Evolutionary conservation across 129 eudicot genomes (phyloP).

Genomic region (Scalesia atractyloides): DNA sequence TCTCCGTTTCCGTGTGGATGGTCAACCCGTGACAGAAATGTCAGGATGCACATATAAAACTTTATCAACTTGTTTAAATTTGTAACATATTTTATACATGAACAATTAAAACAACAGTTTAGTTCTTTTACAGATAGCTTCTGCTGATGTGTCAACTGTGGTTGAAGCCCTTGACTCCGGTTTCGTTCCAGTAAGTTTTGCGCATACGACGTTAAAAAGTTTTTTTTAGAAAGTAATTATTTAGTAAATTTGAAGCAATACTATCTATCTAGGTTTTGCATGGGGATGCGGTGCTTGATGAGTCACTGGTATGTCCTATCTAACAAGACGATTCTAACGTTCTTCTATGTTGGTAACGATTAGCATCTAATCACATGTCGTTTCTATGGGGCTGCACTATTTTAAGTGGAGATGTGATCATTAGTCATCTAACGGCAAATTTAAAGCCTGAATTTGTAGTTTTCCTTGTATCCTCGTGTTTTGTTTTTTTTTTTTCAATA

Average conservation of each 20-base stretch:
- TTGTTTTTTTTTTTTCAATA: conserved; percentile 7
- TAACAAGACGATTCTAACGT: conserved; percentile 1
- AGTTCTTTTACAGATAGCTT: conserved; percentile 58
- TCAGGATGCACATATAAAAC: conserved; percentile 38
- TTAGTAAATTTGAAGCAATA: conserved; percentile 10
- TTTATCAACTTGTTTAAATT: conserved; percentile 4
- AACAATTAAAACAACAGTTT: not conserved
- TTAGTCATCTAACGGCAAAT: conserved; percentile 77
- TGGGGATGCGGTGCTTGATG: conserved; percentile 99
- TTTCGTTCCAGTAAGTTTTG: conserved; percentile 79
- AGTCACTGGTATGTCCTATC: conserved; percentile 55
- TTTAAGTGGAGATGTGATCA: conserved; percentile 95
- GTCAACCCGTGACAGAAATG: conserved; percentile 86
- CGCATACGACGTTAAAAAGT: conserved; percentile 7
- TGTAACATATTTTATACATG: not conserved
- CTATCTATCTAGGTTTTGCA: conserved; percentile 69
- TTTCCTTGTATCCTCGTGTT: conserved; percentile 85
- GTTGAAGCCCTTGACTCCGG: conserved; percentile 69
- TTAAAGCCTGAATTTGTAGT: conserved; percentile 87
- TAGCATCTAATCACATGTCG: not conserved
- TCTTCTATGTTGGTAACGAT: conserved; percentile 21
- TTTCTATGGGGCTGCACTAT: conserved; percentile 83
- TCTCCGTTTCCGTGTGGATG: conserved; percentile 99
- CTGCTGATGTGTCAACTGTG: conserved; percentile 67
- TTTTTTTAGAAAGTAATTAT: not conserved